phyloP scores from a whole-genome alignment of 2,329 filamentous ascomycete genomes.

The Domatiomyces catenatus region DNA sequence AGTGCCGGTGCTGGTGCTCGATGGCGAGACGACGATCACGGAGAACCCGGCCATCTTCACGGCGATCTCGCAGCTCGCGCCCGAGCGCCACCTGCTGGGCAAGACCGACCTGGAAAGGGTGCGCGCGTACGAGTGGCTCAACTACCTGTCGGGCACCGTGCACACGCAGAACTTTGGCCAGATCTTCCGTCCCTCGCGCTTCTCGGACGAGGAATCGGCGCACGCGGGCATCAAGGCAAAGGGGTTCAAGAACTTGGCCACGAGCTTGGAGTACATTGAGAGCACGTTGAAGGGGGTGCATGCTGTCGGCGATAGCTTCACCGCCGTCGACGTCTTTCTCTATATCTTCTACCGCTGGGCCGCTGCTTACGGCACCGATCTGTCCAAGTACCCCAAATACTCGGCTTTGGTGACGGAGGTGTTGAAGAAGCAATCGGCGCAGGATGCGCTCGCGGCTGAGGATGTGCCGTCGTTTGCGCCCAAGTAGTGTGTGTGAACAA shows the following conservation, averaged over 20 bases:
- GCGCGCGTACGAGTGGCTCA: slow-evolving; percentile 23
- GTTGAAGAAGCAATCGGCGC: slow-evolving; percentile 1
- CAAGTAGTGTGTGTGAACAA: background rate
- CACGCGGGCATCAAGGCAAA: slow-evolving; percentile 14
- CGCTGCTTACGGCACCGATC: background rate
- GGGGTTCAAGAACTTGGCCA: slow-evolving; percentile 13
- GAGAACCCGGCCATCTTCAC: slow-evolving; percentile 22
- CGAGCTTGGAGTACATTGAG: slow-evolving; percentile 18
- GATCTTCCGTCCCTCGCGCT: slow-evolving; percentile 18
- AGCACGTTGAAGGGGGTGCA: slow-evolving; percentile 12
- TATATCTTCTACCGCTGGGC: slow-evolving; percentile 24
- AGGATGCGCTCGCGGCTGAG: background rate
- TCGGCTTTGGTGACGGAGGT: slow-evolving; percentile 4
- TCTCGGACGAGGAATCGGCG: slow-evolving; percentile 13
- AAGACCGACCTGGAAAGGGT: slow-evolving; percentile 18
- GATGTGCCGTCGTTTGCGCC: background rate
- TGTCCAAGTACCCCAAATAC: slow-evolving; percentile 5
- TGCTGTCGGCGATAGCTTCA: slow-evolving; percentile 21
- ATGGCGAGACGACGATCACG: slow-evolving; percentile 20
- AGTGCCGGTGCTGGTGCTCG: slow-evolving; percentile 20
- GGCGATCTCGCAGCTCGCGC: slow-evolving; percentile 19
- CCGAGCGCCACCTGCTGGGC: slow-evolving; percentile 19
- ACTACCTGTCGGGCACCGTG: slow-evolving; percentile 22
- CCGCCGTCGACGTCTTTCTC: slow-evolving; percentile 23
- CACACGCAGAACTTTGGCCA: slow-evolving; percentile 19